phyloP scores from a whole-genome alignment of 345 rosid genomes.

The Boechera divaricarpa region DNA sequence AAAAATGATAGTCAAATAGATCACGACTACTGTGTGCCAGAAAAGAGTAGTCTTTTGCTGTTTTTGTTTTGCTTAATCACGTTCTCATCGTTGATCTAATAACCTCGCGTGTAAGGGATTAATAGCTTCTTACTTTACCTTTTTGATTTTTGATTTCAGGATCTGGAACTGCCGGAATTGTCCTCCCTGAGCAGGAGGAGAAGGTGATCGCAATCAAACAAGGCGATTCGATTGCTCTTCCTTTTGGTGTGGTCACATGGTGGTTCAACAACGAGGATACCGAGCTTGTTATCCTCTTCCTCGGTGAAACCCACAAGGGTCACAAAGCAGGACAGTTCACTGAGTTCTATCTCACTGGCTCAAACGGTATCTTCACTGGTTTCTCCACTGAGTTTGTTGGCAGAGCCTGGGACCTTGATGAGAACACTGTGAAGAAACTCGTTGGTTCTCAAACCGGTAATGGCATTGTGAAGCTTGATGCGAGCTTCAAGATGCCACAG shows the following conservation, averaged over 20 bases:
- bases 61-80: neutral
- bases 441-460: constrained; percentile 59
- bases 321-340: constrained; percentile 83
- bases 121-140: constrained; percentile 14
- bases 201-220: constrained; percentile 72
- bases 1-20: neutral
- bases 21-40: constrained; percentile 1
- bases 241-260: constrained; percentile 91
- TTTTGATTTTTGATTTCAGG: constrained; percentile 47
- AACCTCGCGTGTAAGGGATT: constrained; percentile 23
- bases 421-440: constrained; percentile 52
- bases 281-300: constrained; percentile 71
- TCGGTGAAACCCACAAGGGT: constrained; percentile 82
- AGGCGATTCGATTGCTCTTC: constrained; percentile 91
- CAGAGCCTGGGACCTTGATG: constrained; percentile 77
- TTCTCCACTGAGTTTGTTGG: constrained; percentile 77
- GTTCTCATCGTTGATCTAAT: constrained; percentile 25
- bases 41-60: neutral
- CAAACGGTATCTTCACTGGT: constrained; percentile 82
- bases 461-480: constrained; percentile 80
- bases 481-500: constrained; percentile 57
- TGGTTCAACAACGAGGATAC: constrained; percentile 80
- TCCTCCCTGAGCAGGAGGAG: constrained; percentile 85
- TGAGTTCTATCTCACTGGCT: constrained; percentile 75
- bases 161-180: constrained; percentile 78